These are phyloP conservation scores for Jatropha curcas DNA, from an alignment of 345 rosid genomes.

Conservation along the genomic window DNA sequence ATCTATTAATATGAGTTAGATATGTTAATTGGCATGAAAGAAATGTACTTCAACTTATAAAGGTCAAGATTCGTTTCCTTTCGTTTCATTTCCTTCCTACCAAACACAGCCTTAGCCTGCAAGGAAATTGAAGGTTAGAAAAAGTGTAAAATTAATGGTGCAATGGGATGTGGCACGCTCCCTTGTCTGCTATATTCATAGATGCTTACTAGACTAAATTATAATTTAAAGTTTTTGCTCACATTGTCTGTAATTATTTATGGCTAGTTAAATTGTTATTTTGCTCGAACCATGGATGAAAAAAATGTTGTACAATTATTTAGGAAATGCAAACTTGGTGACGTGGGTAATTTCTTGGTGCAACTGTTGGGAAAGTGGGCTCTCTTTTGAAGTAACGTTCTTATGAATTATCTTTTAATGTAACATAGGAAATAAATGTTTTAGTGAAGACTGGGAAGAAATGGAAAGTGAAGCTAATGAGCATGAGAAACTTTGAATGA, in stretches of 20 bases:
- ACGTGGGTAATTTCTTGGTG: not conserved
- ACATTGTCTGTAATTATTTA: too few species aligned
- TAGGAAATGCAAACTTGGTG: not conserved
- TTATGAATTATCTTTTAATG: not conserved
- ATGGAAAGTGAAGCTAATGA: not conserved
- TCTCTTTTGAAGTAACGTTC: not conserved
- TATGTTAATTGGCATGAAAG: too few species aligned
- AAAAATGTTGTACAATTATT: not conserved
- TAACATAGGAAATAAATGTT: not conserved
- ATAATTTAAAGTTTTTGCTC: not conserved
- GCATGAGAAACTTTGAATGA: not conserved
- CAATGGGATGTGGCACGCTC: not conserved
- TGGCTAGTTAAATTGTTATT: not conserved
- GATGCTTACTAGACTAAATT: not conserved
- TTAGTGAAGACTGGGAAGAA: too few species aligned
- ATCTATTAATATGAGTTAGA: too few species aligned
- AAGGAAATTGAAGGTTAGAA: constrained; percentile 1
- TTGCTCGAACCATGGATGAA: not conserved
- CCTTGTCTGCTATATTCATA: not conserved
- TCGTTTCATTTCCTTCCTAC: too few species aligned
- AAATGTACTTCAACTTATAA: too few species aligned
- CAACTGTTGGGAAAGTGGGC: not conserved
- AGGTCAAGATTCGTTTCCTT: too few species aligned
- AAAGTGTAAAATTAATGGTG: not conserved
- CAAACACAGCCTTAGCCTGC: too few species aligned